Percentiles rank a stretch among this genome's conserved stretches.
These are phyloP conservation scores for Apiospora hydei DNA, from an alignment of 2,329 filamentous ascomycete species.

Conservation along the genomic window DNA sequence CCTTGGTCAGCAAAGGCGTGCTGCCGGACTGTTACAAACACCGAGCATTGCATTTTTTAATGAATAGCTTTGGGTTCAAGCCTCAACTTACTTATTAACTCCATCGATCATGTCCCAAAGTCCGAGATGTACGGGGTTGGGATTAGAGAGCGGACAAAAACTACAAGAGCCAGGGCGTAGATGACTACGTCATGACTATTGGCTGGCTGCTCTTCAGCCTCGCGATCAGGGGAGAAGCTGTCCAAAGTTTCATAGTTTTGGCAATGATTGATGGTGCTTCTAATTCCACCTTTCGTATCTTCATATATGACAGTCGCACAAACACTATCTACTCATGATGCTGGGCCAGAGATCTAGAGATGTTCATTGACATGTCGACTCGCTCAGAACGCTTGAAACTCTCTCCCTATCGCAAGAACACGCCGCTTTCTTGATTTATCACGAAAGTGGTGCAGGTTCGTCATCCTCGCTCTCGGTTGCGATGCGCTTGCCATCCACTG, in stretches of 20 bases:
- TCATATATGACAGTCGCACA: too few relatives aligned
- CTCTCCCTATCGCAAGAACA: background rate
- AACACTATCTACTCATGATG: too few relatives aligned
- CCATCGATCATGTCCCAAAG: background rate
- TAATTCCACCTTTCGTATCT: background rate
- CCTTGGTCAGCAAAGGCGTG: background rate
- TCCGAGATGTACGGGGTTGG: background rate
- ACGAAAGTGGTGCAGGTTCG: conserved; percentile 35
- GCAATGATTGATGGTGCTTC: background rate
- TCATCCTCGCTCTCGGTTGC: conserved; percentile 76
- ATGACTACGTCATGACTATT: background rate
- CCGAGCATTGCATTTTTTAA: background rate
- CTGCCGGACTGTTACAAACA: background rate
- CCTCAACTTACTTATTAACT: background rate
- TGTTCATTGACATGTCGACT: background rate
- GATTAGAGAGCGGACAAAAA: background rate
- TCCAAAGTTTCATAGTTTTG: background rate
- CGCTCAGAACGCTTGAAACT: background rate
- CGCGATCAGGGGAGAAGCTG: background rate
- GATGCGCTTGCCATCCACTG: conserved; percentile 77
- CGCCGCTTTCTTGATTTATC: background rate
- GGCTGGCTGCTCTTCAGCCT: background rate
- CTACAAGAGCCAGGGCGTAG: background rate
- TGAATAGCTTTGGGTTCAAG: conserved; percentile 1
- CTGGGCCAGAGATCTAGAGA: too few relatives aligned